Evolutionary conservation across 805 yeast genomes (phyloP), one percentile per base, ranked within the genome.

Genomic region (Spathaspora girioi): DNA sequence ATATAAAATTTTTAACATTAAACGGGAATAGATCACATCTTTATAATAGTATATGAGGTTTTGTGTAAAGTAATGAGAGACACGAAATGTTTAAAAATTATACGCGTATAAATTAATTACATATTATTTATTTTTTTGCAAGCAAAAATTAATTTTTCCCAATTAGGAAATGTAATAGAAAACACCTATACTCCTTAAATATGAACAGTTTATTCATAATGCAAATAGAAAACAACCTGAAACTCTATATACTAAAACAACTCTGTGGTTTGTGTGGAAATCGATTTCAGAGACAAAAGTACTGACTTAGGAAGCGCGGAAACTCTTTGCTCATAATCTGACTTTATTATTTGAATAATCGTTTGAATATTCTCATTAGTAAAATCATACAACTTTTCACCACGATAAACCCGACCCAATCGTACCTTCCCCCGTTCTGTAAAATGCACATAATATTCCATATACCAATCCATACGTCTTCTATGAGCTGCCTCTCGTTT

Each of bases 141-240:
- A 11, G 5, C n/a, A 9, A 10, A n/a, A 6, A 18, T 23, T 27
- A 45, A 40, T 48, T 47, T 41, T 32, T 45, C 54, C 54, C 45
- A 51, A 48, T 51, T 51, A 35, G 54, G 54, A 51, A 51, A 49
- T 32, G 31, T 46, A 40, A 46, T 29, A n/a, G 40, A 14, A 23
- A 23, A n/a, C 17, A 5, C 40, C 40, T 14, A 23, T 4, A n/a
- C 17, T 5, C 40, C 40, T 14, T 35, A 29, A 10, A 29, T 14
- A 15, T 15, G 7, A 35, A 14, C 40, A n/a, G n/a, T n/a, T n/a
- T n/a, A n/a, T 14, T 15, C 2, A 7, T 18, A 35, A 35, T 6
- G 26, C 26, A 3, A 23, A 23, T 23, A 23, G 26, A 23, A 23
- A 23, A 23, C 6, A 23, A 23, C 3, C 26, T 23, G 26, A 3